Conservation (phyloP, 352 stramenopile genomes). For the Pythium sp. region DNA sequence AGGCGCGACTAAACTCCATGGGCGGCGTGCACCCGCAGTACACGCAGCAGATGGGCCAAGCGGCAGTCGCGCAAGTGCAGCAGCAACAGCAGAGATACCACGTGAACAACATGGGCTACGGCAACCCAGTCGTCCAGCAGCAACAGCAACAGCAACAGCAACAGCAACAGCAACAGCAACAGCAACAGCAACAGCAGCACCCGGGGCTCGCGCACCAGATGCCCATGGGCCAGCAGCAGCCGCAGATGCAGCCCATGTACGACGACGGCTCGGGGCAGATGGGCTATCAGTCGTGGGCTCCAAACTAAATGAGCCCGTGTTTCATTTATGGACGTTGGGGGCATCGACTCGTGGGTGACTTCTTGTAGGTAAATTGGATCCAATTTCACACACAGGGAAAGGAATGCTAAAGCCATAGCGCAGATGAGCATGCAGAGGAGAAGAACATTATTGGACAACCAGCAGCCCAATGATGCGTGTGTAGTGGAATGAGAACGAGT, state of each 20-base stretch:
- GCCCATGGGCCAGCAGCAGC: slow-evolving; percentile 27
- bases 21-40: slow-evolving; percentile 29
- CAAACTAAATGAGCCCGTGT: slow-evolving; percentile 9
- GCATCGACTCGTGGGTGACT: background rate
- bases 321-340: background rate
- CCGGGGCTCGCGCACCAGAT: slow-evolving; percentile 17
- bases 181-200: slow-evolving; percentile 25
- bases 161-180: slow-evolving; percentile 24
- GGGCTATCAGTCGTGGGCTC: slow-evolving; percentile 11
- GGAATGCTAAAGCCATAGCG: background rate
- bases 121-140: slow-evolving; percentile 13
- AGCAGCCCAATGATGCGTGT: background rate
- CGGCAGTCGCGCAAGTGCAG: slow-evolving; percentile 27
- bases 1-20: slow-evolving; percentile 61
- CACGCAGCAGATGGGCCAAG: slow-evolving; percentile 32
- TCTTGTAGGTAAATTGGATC: background rate
- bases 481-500: background rate
- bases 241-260: slow-evolving; percentile 24
- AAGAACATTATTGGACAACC: background rate
- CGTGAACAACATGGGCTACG: slow-evolving; percentile 37
- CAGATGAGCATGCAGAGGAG: background rate
- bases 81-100: slow-evolving; percentile 25
- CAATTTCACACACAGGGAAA: background rate
- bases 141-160: slow-evolving; percentile 25
- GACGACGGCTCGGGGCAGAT: slow-evolving; percentile 24